Evolutionary conservation across 306 rosid genomes (phyloP).

Genomic region (Comarum palustre): DNA sequence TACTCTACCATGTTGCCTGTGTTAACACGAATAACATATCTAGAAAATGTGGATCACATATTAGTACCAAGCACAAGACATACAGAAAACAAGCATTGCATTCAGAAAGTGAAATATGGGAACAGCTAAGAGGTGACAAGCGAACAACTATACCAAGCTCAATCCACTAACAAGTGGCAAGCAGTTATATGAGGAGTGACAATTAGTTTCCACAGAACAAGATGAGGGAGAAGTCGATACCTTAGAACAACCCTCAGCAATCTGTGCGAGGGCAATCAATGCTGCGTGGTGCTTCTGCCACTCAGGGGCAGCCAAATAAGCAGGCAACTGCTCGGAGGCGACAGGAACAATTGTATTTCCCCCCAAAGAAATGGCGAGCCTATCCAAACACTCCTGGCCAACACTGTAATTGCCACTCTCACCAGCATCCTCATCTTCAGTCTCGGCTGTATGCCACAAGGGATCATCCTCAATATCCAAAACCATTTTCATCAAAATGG

Average conservation of each 20-base stretch:
- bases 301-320: constrained; percentile 75
- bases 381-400: constrained; percentile 93
- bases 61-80: neutral
- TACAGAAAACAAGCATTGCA: neutral
- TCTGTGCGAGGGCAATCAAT: constrained; percentile 80
- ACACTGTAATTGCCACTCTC: constrained; percentile 86
- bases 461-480: constrained; percentile 87
- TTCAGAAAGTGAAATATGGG: neutral
- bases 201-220: neutral
- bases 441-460: constrained; percentile 78
- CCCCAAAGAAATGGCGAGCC: constrained; percentile 85
- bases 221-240: constrained; percentile 27
- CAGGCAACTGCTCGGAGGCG: constrained; percentile 86
- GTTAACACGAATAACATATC: neutral
- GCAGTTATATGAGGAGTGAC: neutral
- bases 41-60: neutral
- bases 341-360: constrained; percentile 97
- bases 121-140: neutral
- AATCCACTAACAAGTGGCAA: neutral
- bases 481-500: constrained; percentile 78
- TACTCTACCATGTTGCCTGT: neutral
- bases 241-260: constrained; percentile 93
- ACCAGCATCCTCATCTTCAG: constrained; percentile 85
- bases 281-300: constrained; percentile 98
- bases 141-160: neutral